Evolutionary conservation across 495 filamentous ascomycete species (phyloP).

Genomic region (Margaritispora aquatica): DNA sequence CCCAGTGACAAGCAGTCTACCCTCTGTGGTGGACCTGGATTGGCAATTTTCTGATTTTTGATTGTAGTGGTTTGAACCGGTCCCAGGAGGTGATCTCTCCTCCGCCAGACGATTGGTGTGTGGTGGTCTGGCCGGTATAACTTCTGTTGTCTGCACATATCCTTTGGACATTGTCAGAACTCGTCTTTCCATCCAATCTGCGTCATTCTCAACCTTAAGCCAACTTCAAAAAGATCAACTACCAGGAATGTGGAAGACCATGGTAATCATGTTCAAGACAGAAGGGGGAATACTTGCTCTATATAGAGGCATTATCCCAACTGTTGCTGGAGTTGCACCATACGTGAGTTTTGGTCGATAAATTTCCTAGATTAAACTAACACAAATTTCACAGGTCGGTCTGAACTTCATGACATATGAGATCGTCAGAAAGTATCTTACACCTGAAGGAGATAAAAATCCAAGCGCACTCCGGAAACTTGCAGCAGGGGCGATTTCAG

Average conservation of each 20-base stretch:
- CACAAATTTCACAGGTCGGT: slow-evolving; percentile 58
- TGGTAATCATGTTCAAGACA: slow-evolving; percentile 78
- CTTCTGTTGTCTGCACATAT: slow-evolving; percentile 72
- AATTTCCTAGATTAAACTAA: not conserved
- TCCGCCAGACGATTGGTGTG: slow-evolving; percentile 69
- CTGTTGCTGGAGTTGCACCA: slow-evolving; percentile 90
- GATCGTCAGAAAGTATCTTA: slow-evolving; percentile 74
- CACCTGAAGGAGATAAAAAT: slow-evolving; percentile 80
- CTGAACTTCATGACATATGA: slow-evolving; percentile 99
- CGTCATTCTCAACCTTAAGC: slow-evolving; percentile 77
- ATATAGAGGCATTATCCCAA: slow-evolving; percentile 90
- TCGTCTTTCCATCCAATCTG: slow-evolving; percentile 90
- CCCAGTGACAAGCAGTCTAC: not conserved
- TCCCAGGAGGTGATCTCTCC: slow-evolving; percentile 59
- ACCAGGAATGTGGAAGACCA: slow-evolving; percentile 87
- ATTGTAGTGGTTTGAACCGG: slow-evolving; percentile 64
- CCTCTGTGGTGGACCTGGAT: not conserved
- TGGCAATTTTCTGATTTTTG: not conserved
- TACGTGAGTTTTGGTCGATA: slow-evolving; percentile 51
- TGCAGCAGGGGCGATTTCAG: slow-evolving; percentile 81
- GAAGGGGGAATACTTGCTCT: slow-evolving; percentile 81
- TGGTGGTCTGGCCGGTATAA: slow-evolving; percentile 87
- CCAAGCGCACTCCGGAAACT: slow-evolving; percentile 76
- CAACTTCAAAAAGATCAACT: slow-evolving; percentile 52
- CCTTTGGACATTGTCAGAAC: slow-evolving; percentile 97